These are phyloP conservation scores for Podospora didyma DNA, from an alignment of 495 filamentous ascomycete species.

Conservation along the genomic window DNA sequence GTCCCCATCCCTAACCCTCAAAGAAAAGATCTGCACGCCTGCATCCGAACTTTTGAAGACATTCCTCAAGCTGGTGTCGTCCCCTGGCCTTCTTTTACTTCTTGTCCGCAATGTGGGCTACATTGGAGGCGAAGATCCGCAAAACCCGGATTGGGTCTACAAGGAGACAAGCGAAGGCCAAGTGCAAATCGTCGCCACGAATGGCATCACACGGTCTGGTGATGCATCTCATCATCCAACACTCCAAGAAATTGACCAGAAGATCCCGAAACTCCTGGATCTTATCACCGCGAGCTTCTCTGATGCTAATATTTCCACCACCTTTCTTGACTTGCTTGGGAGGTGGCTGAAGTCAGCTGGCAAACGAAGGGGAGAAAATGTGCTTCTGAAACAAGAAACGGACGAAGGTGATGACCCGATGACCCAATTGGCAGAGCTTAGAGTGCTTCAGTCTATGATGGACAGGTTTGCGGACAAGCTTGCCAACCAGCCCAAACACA, in stretches of 20 bases:
- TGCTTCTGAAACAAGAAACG: conserved; percentile 28
- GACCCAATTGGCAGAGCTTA: conserved; percentile 53
- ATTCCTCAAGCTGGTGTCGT: conserved; percentile 42
- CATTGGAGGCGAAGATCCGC: conserved; percentile 26
- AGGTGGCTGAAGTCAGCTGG: conserved; percentile 51
- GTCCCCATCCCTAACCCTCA: conserved; percentile 12
- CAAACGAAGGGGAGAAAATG: conserved; percentile 1
- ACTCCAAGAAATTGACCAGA: conserved; percentile 40
- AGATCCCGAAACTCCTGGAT: conserved; percentile 50
- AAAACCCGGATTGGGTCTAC: conserved; percentile 36
- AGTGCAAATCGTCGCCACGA: conserved; percentile 27
- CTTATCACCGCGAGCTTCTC: conserved; percentile 50
- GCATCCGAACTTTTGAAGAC: conserved; percentile 42
- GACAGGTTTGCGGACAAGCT: conserved; percentile 63
- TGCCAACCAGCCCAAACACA: conserved; percentile 56
- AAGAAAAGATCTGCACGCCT: conserved; percentile 32
- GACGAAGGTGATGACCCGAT: conserved; percentile 38
- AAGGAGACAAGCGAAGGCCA: conserved; percentile 18
- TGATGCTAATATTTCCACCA: conserved; percentile 54
- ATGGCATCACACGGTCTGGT: neutral
- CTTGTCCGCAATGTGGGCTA: conserved; percentile 42
- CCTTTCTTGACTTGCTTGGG: conserved; percentile 62
- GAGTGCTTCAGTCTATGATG: conserved; percentile 64
- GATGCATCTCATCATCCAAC: neutral
- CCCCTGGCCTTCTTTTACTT: conserved; percentile 34